phyloP scores from a whole-genome alignment of 1,284 basidiomycete species.

The Cutaneotrichosporon curvatum region DNA sequence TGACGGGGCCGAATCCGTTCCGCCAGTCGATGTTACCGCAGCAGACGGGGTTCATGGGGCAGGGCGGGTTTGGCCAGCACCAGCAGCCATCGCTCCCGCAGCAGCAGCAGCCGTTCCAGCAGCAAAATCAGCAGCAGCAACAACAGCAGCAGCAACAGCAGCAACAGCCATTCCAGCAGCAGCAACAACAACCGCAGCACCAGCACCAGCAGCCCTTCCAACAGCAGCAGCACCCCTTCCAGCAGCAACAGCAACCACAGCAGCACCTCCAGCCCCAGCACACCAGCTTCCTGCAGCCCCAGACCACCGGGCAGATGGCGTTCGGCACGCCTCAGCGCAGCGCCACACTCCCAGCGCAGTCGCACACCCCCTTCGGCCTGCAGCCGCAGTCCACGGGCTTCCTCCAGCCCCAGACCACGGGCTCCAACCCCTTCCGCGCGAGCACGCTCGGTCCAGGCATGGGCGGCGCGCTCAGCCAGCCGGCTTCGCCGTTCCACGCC shows the following conservation, averaged over 20 bases:
- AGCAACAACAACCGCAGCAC: too few species aligned
- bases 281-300: conserved; percentile 46
- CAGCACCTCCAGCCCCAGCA: conserved; percentile 42
- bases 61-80: conserved; percentile 48
- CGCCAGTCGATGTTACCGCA: conserved; percentile 52
- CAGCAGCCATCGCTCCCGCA: too few species aligned
- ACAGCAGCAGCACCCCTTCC: conserved; percentile 5
- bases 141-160: background rate
- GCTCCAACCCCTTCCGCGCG: conserved; percentile 62
- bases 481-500: conserved; percentile 54
- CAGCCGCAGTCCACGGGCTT: conserved; percentile 47
- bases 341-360: background rate
- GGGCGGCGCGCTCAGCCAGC: background rate
- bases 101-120: too few species aligned
- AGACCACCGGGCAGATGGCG: conserved; percentile 35
- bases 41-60: conserved; percentile 53
- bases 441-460: conserved; percentile 20
- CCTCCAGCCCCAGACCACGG: conserved; percentile 48
- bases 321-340: conserved; percentile 26
- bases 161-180: conserved; percentile 2
- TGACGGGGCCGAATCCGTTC: conserved; percentile 61
- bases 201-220: too few species aligned
- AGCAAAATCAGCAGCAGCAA: conserved; percentile 16
- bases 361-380: conserved; percentile 21
- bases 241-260: conserved; percentile 14